phyloP scores from a whole-genome alignment of 345 rosid genomes.

The Eutrema japonicum region DNA sequence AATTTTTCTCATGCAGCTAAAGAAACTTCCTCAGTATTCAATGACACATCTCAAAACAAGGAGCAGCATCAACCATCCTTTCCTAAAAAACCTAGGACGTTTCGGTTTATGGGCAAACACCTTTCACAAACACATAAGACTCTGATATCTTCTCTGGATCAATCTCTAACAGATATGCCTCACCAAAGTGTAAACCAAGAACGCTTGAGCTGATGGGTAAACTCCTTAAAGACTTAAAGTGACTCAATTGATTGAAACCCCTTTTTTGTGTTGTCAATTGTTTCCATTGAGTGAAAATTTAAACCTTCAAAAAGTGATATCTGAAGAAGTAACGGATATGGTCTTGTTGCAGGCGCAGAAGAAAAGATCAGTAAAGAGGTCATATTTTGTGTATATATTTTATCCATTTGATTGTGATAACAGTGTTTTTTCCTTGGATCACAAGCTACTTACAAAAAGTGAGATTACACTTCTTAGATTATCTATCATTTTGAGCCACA shows the following conservation, averaged over 20 bases:
- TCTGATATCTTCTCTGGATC: constrained; percentile 6
- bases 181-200: constrained; percentile 3
- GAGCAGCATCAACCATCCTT: constrained; percentile 10
- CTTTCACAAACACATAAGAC: not conserved
- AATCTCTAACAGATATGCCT: constrained; percentile 13
- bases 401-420: not conserved
- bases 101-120: constrained; percentile 9
- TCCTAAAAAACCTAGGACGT: constrained; percentile 11
- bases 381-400: not conserved
- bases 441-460: not conserved
- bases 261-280: not conserved
- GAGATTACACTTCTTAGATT: constrained; percentile 6
- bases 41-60: not conserved
- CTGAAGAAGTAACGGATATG: constrained; percentile 8
- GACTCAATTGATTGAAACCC: not conserved
- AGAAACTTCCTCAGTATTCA: not conserved
- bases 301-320: not conserved
- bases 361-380: constrained; percentile 6
- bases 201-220: constrained; percentile 2
- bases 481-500: not conserved
- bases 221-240: not conserved
- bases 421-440: not conserved
- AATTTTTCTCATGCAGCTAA: constrained; percentile 14
- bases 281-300: not conserved
- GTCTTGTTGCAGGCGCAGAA: constrained; percentile 25